A percentile compares a stretch with the other conserved stretches of the same genome.
These are phyloP conservation scores for Penicillium rolfsii DNA, from an alignment of 2,329 filamentous ascomycete species.

Conservation along the genomic window DNA sequence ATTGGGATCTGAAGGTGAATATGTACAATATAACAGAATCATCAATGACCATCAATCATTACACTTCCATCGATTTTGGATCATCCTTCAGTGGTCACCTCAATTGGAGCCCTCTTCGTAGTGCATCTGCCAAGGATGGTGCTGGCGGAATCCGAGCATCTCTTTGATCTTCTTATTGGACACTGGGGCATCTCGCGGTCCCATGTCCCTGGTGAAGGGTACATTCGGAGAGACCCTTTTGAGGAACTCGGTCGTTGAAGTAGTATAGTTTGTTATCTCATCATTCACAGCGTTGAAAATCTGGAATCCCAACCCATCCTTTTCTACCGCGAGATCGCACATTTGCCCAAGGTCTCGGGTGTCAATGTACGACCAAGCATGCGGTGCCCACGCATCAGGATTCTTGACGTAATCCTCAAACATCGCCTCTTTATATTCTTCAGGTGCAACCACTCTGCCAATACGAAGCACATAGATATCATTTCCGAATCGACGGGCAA, in stretches of 20 bases:
- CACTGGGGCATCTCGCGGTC: conserved; percentile 62
- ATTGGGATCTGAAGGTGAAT: conserved; percentile 19
- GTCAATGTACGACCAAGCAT: conserved; percentile 68
- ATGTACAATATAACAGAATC: background rate
- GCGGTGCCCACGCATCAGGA: conserved; percentile 57
- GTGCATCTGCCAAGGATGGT: conserved; percentile 46
- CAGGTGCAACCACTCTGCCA: conserved; percentile 64
- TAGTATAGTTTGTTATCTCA: conserved; percentile 57
- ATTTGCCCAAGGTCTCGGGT: conserved; percentile 65
- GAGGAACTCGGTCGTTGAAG: conserved; percentile 58
- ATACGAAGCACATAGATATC: conserved; percentile 66
- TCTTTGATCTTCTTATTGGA: conserved; percentile 64
- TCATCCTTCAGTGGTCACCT: background rate
- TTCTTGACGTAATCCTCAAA: conserved; percentile 57
- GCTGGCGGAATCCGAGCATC: conserved; percentile 62
- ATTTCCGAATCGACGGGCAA: conserved; percentile 57
- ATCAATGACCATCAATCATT: background rate
- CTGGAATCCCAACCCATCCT: conserved; percentile 62
- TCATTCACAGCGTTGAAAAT: conserved; percentile 68
- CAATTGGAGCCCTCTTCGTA: conserved; percentile 12
- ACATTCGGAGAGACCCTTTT: conserved; percentile 54
- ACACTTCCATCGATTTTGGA: background rate
- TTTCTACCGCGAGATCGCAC: conserved; percentile 58
- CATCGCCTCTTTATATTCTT: conserved; percentile 58
- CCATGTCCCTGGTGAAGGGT: conserved; percentile 60